phyloP scores from a whole-genome alignment of 2,329 filamentous ascomycete species.

The Fonsecaea erecta region DNA sequence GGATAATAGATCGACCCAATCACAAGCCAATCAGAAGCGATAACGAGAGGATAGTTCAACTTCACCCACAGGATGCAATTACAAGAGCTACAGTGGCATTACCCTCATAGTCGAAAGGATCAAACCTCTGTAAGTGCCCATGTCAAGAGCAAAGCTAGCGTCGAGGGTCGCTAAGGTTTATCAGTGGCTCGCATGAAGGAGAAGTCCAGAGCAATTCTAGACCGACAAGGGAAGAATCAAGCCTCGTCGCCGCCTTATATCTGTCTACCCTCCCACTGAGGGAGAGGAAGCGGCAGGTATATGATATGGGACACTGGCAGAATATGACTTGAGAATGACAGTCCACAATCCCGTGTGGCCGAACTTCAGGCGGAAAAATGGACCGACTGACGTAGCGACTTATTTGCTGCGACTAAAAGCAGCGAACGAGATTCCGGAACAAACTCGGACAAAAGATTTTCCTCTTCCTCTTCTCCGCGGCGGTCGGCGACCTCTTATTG shows the following conservation, averaged over 20 bases:
- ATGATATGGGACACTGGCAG: not conserved
- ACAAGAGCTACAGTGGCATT: not conserved
- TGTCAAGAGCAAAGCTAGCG: not conserved
- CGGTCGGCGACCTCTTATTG: not conserved
- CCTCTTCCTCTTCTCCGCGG: not conserved
- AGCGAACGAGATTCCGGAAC: not conserved
- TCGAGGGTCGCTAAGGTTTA: not conserved
- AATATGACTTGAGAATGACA: not conserved
- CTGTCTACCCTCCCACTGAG: too few relatives aligned
- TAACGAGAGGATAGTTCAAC: not conserved
- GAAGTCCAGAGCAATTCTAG: not conserved
- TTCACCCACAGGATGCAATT: not conserved
- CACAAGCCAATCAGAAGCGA: not conserved
- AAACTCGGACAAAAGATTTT: slow-evolving; percentile 11
- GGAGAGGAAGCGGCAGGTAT: too few relatives aligned
- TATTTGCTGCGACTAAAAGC: not conserved
- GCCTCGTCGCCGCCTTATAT: too few relatives aligned
- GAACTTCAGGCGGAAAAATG: not conserved
- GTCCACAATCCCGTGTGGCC: not conserved
- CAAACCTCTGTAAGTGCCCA: not conserved
- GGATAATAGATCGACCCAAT: not conserved
- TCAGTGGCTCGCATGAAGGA: not conserved
- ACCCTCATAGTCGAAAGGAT: not conserved
- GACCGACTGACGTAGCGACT: not conserved
- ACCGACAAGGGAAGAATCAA: not conserved